A percentile compares a stretch with the other conserved stretches of the same genome.
Evolutionary conservation across 148 eudicot species (phyloP).

Genomic region (Silene latifolia): DNA sequence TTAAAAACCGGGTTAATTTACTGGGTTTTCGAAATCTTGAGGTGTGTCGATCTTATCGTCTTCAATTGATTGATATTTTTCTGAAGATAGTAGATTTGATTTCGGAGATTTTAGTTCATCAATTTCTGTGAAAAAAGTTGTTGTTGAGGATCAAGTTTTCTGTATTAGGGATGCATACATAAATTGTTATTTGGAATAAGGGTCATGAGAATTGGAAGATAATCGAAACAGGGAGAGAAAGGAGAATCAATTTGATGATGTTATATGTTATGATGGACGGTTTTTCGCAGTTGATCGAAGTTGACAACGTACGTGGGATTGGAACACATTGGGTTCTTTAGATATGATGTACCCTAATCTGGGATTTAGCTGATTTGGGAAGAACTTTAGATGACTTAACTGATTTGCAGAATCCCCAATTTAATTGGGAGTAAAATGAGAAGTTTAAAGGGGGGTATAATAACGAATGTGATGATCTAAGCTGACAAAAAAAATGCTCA

Average conservation of each 20-base stretch:
- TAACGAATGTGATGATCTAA: too few relatives aligned
- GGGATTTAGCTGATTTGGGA: too few relatives aligned
- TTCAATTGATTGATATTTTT: background rate
- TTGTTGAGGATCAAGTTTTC: background rate
- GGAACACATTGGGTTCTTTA: too few relatives aligned
- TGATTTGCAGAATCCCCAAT: too few relatives aligned
- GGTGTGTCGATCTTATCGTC: conserved; percentile 25
- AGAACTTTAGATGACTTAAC: too few relatives aligned
- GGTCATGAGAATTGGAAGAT: conserved; percentile 24
- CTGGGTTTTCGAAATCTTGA: conserved; percentile 19
- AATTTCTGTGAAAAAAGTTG: conserved; percentile 14
- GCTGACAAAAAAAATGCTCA: too few relatives aligned
- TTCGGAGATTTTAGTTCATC: conserved; percentile 16
- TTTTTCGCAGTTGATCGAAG: conserved; percentile 24
- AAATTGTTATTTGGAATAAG: conserved; percentile 15
- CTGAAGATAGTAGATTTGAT: conserved; percentile 6
- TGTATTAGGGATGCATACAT: conserved; percentile 18
- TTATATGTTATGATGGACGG: conserved; percentile 13
- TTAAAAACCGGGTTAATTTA: conserved; percentile 4
- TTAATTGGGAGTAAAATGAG: too few relatives aligned
- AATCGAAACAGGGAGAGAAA: conserved; percentile 1
- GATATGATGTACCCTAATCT: too few relatives aligned
- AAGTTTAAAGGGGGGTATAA: too few relatives aligned
- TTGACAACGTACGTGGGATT: too few relatives aligned
- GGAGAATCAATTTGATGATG: conserved; percentile 21